Evolutionary conservation across 2,329 filamentous ascomycete species (phyloP).

Genomic region (Xylariomycetidae sp.): DNA sequence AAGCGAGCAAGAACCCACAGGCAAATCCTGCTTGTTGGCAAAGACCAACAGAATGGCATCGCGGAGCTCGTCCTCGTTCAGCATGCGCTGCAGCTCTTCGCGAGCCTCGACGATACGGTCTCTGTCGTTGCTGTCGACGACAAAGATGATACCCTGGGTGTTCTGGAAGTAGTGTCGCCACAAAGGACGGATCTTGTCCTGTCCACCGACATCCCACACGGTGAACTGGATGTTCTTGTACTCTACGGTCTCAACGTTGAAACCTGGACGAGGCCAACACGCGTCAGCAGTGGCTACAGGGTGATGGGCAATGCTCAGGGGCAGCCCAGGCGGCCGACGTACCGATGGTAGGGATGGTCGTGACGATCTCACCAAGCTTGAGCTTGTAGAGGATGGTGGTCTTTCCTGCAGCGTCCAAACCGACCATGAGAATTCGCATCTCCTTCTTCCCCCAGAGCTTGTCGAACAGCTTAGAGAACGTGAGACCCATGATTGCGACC

Average conservation of each 20-base stretch:
- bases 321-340: slow-evolving; percentile 32
- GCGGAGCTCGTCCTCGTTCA: slow-evolving; percentile 97
- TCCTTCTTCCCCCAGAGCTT: slow-evolving; percentile 99
- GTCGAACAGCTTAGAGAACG: slow-evolving; percentile 94
- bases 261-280: slow-evolving; percentile 50
- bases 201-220: slow-evolving; percentile 99
- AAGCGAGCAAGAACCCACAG: slow-evolving; percentile 67
- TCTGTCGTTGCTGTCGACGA: slow-evolving; percentile 97
- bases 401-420: slow-evolving; percentile 98
- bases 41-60: slow-evolving; percentile 96
- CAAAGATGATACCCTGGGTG: slow-evolving; percentile 99
- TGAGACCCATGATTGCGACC: slow-evolving; percentile 87
- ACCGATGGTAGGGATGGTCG: slow-evolving; percentile 98
- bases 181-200: slow-evolving; percentile 99
- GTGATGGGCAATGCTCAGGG: background rate
- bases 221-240: slow-evolving; percentile 99
- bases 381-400: slow-evolving; percentile 99
- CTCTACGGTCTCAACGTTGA: slow-evolving; percentile 99
- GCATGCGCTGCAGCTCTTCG: slow-evolving; percentile 94
- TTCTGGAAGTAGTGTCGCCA: slow-evolving; percentile 99
- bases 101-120: slow-evolving; percentile 96
- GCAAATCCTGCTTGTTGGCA: slow-evolving; percentile 99
- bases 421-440: slow-evolving; percentile 99
- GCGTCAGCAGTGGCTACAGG: slow-evolving; percentile 15
- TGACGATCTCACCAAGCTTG: slow-evolving; percentile 98